Evolutionary conservation across 192 early-diverging fungal genomes (phyloP), one percentile per base, ranked within the genome.

Genomic region (Funneliformis geosporum): DNA sequence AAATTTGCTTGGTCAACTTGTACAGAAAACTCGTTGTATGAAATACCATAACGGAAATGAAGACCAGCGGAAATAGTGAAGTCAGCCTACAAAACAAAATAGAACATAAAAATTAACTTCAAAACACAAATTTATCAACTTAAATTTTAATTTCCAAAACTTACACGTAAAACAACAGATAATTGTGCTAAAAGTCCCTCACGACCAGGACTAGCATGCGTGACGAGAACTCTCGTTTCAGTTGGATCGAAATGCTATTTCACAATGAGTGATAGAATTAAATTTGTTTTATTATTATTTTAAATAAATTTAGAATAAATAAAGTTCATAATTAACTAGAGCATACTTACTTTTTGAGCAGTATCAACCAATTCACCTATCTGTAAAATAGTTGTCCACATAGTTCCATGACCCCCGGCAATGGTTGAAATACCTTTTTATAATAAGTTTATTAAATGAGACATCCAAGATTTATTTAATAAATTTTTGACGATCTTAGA

Each of bases 301-400:
- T 33, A 55, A 21, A 40, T 11, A 21, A 25, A 38, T 67, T 7
- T n/a, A 10, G 43, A 76, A 46, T 11, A 25, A 28, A 38, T 6
- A 60, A 10, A 9, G 64, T 73, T 18, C 12, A 80, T 25, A 5
- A 25, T 39, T 67, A 72, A 79, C 43, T 50, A 33, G n/a, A 70
- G 38, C 33, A 33, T 33, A 76, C 76, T 39, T 61, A 75, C 73
- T 43, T 80, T 84, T 60, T 88, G 85, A 8, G 89, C 86, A 5
- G 87, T 87, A 43, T 90, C 89, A 21, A 90, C 87, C 64, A 90
- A 80, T 78, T 90, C 86, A 75, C 89, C 89, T 50, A 90, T 89
- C 76, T 90, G 89, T 28, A 90, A 72, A 18, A 87, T 84, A 9
- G 89, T 90, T 14, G 89, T 90, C 89, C 89, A 90, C 89, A 90